These are phyloP conservation scores for Sapria himalayana DNA, from an alignment of 345 rosid genomes.

Conservation along the genomic window DNA sequence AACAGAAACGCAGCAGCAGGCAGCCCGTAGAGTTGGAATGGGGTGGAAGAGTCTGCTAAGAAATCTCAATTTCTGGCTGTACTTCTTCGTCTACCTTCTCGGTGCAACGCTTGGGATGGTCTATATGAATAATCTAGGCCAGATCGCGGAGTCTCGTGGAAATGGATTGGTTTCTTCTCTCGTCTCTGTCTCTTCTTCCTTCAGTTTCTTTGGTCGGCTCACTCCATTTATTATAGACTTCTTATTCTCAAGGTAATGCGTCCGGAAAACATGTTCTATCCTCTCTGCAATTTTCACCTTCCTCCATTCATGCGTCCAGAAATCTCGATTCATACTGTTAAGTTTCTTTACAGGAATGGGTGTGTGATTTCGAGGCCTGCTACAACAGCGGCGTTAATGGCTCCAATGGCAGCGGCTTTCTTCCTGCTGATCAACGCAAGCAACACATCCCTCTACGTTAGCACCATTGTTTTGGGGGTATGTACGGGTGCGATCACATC, in stretches of 20 bases:
- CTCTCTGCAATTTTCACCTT: background rate
- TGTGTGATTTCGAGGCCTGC: slow-evolving; percentile 32
- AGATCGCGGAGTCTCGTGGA: slow-evolving; percentile 72
- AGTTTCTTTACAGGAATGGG: slow-evolving; percentile 20
- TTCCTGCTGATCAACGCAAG: slow-evolving; percentile 28
- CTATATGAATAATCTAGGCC: slow-evolving; percentile 74
- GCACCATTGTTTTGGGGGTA: slow-evolving; percentile 53
- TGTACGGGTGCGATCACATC: slow-evolving; percentile 69
- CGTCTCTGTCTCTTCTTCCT: slow-evolving; percentile 65
- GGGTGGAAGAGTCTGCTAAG: slow-evolving; percentile 40
- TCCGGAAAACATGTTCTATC: background rate
- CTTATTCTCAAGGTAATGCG: slow-evolving; percentile 35
- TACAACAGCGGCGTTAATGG: slow-evolving; percentile 28
- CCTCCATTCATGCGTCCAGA: too few relatives aligned
- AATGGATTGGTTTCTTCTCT: slow-evolving; percentile 22
- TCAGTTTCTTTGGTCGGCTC: slow-evolving; percentile 83
- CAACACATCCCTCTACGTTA: slow-evolving; percentile 20
- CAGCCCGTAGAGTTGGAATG: slow-evolving; percentile 8
- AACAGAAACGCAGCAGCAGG: slow-evolving; percentile 2
- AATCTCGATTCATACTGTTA: too few relatives aligned
- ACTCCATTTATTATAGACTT: slow-evolving; percentile 52
- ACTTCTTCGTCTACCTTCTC: slow-evolving; percentile 40
- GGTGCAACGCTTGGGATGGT: slow-evolving; percentile 83
- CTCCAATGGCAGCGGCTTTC: slow-evolving; percentile 42
- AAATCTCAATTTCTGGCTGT: slow-evolving; percentile 59